Evolutionary conservation across 2,329 filamentous ascomycete species (phyloP), one percentile per base, ranked within the genome.

Genomic region (Arthrinium phaeospermum): DNA sequence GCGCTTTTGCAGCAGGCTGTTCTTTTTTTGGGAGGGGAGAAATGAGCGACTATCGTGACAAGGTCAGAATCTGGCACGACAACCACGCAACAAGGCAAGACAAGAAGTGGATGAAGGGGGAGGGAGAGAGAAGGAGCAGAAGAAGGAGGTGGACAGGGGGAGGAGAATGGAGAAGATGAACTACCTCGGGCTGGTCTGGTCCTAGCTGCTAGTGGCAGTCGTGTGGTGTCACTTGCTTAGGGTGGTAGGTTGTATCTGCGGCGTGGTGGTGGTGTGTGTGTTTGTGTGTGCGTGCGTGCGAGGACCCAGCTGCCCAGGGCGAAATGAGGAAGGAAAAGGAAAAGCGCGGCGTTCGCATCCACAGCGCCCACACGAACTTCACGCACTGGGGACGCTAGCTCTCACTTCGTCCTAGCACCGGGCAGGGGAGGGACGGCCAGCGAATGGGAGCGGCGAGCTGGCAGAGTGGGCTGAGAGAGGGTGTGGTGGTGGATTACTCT

Each of bases 21-120:
- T 34, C 27, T 14, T 61, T 61, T 61, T 24, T 34, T 7, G 24
- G 27, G 53, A 34, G 53, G 53, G 27, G 53, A 61, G 30, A 41
- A 69, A 69, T 46, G 67, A 69, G 45, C 27, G 67, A 69, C 67
- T 69, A 49, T 69, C 67, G 67, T 69, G 67, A 69, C 45, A 37
- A 45, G 57, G 30, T 49, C 45, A 41, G n/a, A 64, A 16, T 37
- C 57, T 64, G 57, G 57, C 57, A 69, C 67, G 45, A 69, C 45
- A 49, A 49, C 45, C 67, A 46, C 27, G 37, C 45, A 69, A 49
- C 19, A 30, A 69, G 27, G 67, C 45, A 49, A 45, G 67, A 69
- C 45, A 49, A 46, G 47, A 69, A 69, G 67, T 69, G 67, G 67
- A 69, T 69, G 67, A 69, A 37, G 67, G 47, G 45, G 45, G 67